Conservation (phyloP, 2,329 filamentous ascomycete genomes). For the Claviceps sorghi region DNA sequence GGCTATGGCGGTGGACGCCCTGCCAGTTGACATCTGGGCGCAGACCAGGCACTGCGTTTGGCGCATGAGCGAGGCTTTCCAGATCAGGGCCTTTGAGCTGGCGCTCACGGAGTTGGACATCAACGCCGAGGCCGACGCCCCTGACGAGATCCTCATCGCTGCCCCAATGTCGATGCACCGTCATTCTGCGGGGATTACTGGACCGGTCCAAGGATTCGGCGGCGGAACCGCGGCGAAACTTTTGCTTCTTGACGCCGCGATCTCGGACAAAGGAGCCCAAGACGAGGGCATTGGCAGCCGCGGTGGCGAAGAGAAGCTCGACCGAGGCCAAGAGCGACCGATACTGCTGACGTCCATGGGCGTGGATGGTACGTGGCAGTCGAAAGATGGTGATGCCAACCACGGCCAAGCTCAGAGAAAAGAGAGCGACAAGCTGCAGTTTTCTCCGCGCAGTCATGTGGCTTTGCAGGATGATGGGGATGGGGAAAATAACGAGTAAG, state of each 20-base stretch:
- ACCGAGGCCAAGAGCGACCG: slow-evolving; percentile 80
- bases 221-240: slow-evolving; percentile 54
- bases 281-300: slow-evolving; percentile 76
- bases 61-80: slow-evolving; percentile 23
- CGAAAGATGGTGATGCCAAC: slow-evolving; percentile 70
- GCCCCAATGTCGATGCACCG: slow-evolving; percentile 56
- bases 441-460: slow-evolving; percentile 66
- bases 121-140: slow-evolving; percentile 57
- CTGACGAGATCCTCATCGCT: slow-evolving; percentile 85
- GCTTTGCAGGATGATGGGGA: slow-evolving; percentile 72
- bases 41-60: slow-evolving; percentile 17
- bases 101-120: slow-evolving; percentile 33
- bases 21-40: slow-evolving; percentile 32
- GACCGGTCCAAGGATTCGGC: slow-evolving; percentile 46
- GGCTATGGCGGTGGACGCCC: slow-evolving; percentile 27
- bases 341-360: slow-evolving; percentile 64
- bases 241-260: slow-evolving; percentile 75
- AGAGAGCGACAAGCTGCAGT: slow-evolving; percentile 62
- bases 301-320: slow-evolving; percentile 78
- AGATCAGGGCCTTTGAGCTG: slow-evolving; percentile 12
- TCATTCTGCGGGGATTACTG: slow-evolving; percentile 27
- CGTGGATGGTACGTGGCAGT: slow-evolving; percentile 60
- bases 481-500: slow-evolving; percentile 73
- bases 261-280: slow-evolving; percentile 88
- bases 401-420: slow-evolving; percentile 69